Base-by-base conservation (phyloP, 2,329 filamentous ascomycete species). In the Aspergillus intermedius region DNA sequence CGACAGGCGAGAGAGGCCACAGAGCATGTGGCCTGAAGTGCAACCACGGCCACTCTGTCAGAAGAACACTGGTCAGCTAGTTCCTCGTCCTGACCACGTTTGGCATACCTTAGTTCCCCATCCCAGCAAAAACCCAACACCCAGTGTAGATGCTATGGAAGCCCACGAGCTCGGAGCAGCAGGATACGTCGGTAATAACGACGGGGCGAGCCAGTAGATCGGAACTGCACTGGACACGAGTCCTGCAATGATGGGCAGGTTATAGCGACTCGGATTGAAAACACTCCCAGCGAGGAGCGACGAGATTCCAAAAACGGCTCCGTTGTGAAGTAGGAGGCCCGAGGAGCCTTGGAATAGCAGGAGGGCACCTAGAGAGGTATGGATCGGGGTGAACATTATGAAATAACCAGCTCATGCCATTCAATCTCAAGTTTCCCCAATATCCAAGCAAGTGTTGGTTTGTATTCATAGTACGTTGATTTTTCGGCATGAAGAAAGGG, bases 11-110 rank as follows among this genome's bases (percentile, higher is more conserved):
- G 74, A 70, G 4, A 79, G 56, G 1, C 77, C 77, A 51, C 76
- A 78, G 28, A 80, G 72, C 73, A 79, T 78, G 55, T 80, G 77
- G 45, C 77, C 77, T 2, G 76, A 78, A 8, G 77, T 79, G 55
- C 77, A 80, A 15, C 77, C 77, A 47, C 71, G 69, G 44, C 67
- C 70, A 54, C 69, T 70, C 73, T 75, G 48, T 10, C 8, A 6
- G 5, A 10, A 45, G n/a, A 1, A 9, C 12, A n/a, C 3, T 30
- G n/a, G 15, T 39, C 22, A 10, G 32, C 42, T 12, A 34, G 15
- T 6, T 30, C 17, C n/a, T 17, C 22, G 19, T 6, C 25, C 25
- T 32, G 2, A 21, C 7, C 9, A 1, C 10, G 6, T n/a, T 44
- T 15, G 5, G 7, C 59, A 58, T 54, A 77, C 76, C 67, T 77